Conservation (phyloP, 371 early-diverging fungal species). For the Actinomucor elegans region DNA sequence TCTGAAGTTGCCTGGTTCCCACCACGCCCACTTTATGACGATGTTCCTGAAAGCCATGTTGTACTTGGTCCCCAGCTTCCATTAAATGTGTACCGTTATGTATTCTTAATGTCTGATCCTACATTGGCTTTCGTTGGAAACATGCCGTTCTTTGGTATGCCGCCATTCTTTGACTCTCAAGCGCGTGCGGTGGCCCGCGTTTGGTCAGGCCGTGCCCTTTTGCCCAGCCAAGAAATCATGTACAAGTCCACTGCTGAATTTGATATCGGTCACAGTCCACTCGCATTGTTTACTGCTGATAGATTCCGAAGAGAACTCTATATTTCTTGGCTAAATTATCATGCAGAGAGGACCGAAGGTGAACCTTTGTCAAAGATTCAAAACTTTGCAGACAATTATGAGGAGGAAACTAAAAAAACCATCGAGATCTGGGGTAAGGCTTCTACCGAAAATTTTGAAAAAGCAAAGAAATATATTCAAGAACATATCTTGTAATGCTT, state of each 20-base stretch:
- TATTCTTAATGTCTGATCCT: slow-evolving; percentile 38
- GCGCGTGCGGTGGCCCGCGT: slow-evolving; percentile 38
- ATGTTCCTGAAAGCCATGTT: slow-evolving; percentile 14
- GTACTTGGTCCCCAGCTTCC: slow-evolving; percentile 8
- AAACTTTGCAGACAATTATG: slow-evolving; percentile 9
- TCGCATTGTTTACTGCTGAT: slow-evolving; percentile 1
- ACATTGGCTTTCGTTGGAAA: slow-evolving; percentile 36
- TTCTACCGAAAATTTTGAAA: not conserved
- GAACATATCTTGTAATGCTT: too few species aligned
- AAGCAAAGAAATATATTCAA: not conserved
- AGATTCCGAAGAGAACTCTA: slow-evolving; percentile 12
- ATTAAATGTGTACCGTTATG: slow-evolving; percentile 30
- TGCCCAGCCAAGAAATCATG: slow-evolving; percentile 29
- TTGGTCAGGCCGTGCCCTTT: slow-evolving; percentile 28
- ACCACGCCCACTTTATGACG: not conserved
- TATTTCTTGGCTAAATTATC: slow-evolving; percentile 36
- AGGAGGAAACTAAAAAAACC: not conserved
- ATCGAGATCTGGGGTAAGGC: not conserved
- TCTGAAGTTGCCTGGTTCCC: not conserved
- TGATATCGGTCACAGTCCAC: slow-evolving; percentile 6
- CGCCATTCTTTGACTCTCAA: slow-evolving; percentile 34
- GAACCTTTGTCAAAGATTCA: not conserved
- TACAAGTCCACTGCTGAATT: slow-evolving; percentile 8
- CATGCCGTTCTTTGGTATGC: slow-evolving; percentile 16
- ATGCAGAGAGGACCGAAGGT: slow-evolving; percentile 27